These are phyloP conservation scores for Xylariaceae sp. DNA, from an alignment of 2,329 filamentous ascomycete species.

Conservation along the genomic window DNA sequence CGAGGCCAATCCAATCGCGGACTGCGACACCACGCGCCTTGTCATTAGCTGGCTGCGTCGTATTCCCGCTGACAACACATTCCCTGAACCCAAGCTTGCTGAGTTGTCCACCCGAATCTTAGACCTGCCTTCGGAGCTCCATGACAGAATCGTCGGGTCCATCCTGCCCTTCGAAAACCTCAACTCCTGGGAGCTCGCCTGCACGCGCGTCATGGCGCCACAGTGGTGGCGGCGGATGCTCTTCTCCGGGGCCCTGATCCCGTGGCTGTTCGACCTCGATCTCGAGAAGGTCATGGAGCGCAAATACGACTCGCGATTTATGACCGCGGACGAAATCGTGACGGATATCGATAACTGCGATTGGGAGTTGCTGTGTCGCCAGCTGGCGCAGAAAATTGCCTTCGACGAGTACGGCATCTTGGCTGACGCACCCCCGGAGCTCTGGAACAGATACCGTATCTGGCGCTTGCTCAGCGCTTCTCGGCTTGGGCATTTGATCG, in stretches of 20 bases:
- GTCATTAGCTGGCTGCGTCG: conserved; percentile 7
- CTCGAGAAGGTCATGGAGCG: neutral
- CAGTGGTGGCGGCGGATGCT: conserved; percentile 24
- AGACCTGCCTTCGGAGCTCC: conserved; percentile 17
- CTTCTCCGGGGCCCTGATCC: conserved; percentile 19
- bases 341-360: conserved; percentile 19
- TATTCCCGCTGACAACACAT: conserved; percentile 2
- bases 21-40: neutral
- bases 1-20: conserved; percentile 6
- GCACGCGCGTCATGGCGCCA: conserved; percentile 20
- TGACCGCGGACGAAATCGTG: neutral
- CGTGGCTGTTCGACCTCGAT: conserved; percentile 29
- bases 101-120: neutral
- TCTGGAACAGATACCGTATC: conserved; percentile 31
- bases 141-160: neutral
- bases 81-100: neutral
- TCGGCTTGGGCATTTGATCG: conserved; percentile 13
- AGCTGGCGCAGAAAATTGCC: conserved; percentile 20
- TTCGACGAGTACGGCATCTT: conserved; percentile 12
- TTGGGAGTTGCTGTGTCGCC: conserved; percentile 30
- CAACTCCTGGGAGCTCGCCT: neutral
- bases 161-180: conserved; percentile 23
- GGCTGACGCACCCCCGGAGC: neutral
- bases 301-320: neutral
- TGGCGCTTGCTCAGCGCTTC: conserved; percentile 25